Percentiles rank a stretch among this genome's conserved stretches.
Conservation (phyloP, 176 grass and related monocot genomes). For the Oryza longistaminata region DNA sequence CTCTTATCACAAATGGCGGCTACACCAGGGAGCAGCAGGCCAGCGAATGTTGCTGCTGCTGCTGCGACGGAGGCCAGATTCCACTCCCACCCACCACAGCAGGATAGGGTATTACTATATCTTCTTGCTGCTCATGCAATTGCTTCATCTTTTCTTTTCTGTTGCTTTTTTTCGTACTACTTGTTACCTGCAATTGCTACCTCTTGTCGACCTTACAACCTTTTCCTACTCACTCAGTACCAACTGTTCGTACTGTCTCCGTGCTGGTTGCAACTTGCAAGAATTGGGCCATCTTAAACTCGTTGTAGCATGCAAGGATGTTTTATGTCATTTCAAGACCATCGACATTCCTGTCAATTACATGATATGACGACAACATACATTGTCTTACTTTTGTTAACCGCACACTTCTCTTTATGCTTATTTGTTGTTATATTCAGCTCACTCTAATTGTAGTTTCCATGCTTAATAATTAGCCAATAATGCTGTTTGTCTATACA, state of each 20-base stretch:
- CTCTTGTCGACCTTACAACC: constrained; percentile 27
- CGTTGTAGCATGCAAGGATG: not conserved
- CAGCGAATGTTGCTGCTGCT: constrained; percentile 44
- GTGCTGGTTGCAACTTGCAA: constrained; percentile 42
- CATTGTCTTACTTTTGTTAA: not conserved
- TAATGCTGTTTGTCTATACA: not conserved
- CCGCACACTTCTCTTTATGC: not conserved
- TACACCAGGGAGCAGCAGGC: constrained; percentile 44
- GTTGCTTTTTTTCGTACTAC: constrained; percentile 37
- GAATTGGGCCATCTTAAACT: not conserved
- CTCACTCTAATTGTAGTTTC: not conserved
- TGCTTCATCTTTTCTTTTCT: constrained; percentile 39
- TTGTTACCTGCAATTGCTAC: constrained; percentile 21
- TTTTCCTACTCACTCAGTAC: constrained; percentile 39
- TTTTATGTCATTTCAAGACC: not conserved
- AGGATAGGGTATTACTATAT: constrained; percentile 53
- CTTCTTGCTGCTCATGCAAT: constrained; percentile 37
- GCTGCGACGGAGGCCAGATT: constrained; percentile 64
- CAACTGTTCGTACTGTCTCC: constrained; percentile 27
- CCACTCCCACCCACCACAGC: constrained; percentile 53
- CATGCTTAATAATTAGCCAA: not conserved
- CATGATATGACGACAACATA: constrained; percentile 4
- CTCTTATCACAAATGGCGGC: constrained; percentile 45
- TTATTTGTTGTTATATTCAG: not conserved
- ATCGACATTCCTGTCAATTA: not conserved